Conservation (phyloP, 805 yeast genomes). For the Candida sanyiensis region DNA sequence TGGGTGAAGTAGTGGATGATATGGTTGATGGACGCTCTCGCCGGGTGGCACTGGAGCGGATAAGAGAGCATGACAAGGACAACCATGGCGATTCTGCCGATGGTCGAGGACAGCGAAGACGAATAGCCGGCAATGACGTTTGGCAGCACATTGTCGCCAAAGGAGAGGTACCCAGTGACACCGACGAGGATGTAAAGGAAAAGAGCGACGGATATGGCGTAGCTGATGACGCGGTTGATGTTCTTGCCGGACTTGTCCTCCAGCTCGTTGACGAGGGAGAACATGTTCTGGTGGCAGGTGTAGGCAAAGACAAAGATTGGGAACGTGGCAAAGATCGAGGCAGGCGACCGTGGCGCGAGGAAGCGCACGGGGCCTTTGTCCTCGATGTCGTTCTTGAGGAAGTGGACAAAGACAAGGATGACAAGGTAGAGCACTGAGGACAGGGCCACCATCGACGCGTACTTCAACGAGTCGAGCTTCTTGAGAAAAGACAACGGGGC, state of each 20-base stretch:
- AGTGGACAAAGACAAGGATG: slow-evolving; percentile 69
- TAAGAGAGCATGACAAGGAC: slow-evolving; percentile 76
- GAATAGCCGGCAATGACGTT: slow-evolving; percentile 79
- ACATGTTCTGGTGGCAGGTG: slow-evolving; percentile 96
- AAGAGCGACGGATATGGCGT: slow-evolving; percentile 57
- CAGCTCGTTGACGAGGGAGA: slow-evolving; percentile 80
- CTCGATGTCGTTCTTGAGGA: slow-evolving; percentile 48
- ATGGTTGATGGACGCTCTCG: slow-evolving; percentile 75
- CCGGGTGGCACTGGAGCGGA: slow-evolving; percentile 89
- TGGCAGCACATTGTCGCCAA: slow-evolving; percentile 74
- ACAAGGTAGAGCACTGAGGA: slow-evolving; percentile 75
- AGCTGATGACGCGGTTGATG: slow-evolving; percentile 41
- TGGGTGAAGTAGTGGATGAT: slow-evolving; percentile 47
- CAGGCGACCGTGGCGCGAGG: slow-evolving; percentile 40
- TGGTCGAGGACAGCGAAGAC: slow-evolving; percentile 53
- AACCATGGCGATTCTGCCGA: slow-evolving; percentile 79
- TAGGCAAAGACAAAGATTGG: slow-evolving; percentile 93
- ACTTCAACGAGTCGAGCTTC: slow-evolving; percentile 74
- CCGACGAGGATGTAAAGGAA: slow-evolving; percentile 68
- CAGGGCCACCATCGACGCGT: slow-evolving; percentile 79
- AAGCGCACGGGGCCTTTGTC: slow-evolving; percentile 46
- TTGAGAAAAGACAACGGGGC: slow-evolving; percentile 61
- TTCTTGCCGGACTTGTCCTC: slow-evolving; percentile 43
- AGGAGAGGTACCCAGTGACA: slow-evolving; percentile 75
- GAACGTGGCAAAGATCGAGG: slow-evolving; percentile 59